Base-by-base conservation (phyloP, 2,329 filamentous ascomycete genomes). In the Penicillium nordicum region DNA sequence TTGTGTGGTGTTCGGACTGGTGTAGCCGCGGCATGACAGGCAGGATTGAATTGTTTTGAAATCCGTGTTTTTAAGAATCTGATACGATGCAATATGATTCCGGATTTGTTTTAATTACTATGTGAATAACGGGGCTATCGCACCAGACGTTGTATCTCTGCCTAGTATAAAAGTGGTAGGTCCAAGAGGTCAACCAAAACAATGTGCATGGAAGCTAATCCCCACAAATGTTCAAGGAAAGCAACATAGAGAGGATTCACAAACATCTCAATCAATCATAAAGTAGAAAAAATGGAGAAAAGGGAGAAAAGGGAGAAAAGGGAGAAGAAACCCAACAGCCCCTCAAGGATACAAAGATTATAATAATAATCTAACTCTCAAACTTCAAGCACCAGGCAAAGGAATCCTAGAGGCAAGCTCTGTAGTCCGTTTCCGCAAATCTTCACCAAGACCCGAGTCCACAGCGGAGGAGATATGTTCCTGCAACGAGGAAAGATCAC, bases 381-480 rank as follows among this genome's bases (percentile, higher is more conserved):
- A 25, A 11, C 8, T 16, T 60, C 42, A 60, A 36, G 58, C 50
- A n/a, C 58, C 52, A 37, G 59, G 52, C 30, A 62, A 52, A 53
- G 58, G 43, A 18, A 59, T 44, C 34, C 65, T 61, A 18, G 57
- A 54, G 37, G 60, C 51, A 34, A 60, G 44, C 27, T 66, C 61
- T 36, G 59, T 56, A 30, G 62, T 70, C 40, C 69, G 60, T 50
- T 62, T 64, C n/a, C 90, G 25, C 91, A 97, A 74, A 82, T 97
- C 29, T 92, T 97, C 75, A 87, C 92, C 70, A 93, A 96, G 89
- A 87, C 90, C 10, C 88, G 89, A 40, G 85, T 92, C 72, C 18
- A 69, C 62, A 5, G 63, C 66, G 4, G 69, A 65, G 9, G 66
- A 59, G 32, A 63, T 59, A 34, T 66, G 58, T 50, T 62, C 60